phyloP scores from a whole-genome alignment of 306 rosid genomes.

The Corylus heterophylla region DNA sequence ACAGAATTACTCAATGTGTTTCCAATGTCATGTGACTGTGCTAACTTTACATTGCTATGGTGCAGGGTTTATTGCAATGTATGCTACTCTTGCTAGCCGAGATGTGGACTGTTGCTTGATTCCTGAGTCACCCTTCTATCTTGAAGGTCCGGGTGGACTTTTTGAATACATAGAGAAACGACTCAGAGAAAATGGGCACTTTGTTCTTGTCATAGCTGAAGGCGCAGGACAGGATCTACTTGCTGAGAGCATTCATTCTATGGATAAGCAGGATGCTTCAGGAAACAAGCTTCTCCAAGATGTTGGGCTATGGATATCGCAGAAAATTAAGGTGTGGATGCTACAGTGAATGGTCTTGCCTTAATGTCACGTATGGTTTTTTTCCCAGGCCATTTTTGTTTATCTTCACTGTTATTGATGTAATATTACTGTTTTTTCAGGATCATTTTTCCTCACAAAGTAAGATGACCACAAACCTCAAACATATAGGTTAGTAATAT shows the following conservation, averaged over 20 bases:
- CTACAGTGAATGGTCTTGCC: slow-evolving; percentile 12
- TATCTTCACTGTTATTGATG: not conserved
- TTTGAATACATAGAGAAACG: slow-evolving; percentile 65
- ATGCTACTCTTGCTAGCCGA: slow-evolving; percentile 96
- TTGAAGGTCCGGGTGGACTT: slow-evolving; percentile 94
- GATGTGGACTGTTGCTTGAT: slow-evolving; percentile 97
- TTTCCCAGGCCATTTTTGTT: not conserved
- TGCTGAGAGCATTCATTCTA: slow-evolving; percentile 51
- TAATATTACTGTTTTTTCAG: slow-evolving; percentile 45
- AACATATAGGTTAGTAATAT: slow-evolving; percentile 72
- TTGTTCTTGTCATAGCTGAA: slow-evolving; percentile 97
- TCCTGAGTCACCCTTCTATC: slow-evolving; percentile 94
- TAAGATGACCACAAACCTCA: slow-evolving; percentile 65
- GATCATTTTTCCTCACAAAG: slow-evolving; percentile 61
- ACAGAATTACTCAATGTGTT: not conserved
- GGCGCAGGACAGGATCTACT: slow-evolving; percentile 96
- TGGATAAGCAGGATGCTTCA: slow-evolving; percentile 68
- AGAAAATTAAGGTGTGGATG: slow-evolving; percentile 65
- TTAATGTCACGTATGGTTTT: not conserved
- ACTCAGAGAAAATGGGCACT: slow-evolving; percentile 84
- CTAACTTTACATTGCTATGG: slow-evolving; percentile 7
- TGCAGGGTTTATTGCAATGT: slow-evolving; percentile 92
- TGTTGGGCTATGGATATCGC: slow-evolving; percentile 88
- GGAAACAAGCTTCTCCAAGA: slow-evolving; percentile 94
- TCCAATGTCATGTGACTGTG: slow-evolving; percentile 1